Evolutionary conservation across 2,329 filamentous ascomycete species (phyloP), one percentile per base, ranked within the genome.

Genomic region (Trichocomaceae sp.): DNA sequence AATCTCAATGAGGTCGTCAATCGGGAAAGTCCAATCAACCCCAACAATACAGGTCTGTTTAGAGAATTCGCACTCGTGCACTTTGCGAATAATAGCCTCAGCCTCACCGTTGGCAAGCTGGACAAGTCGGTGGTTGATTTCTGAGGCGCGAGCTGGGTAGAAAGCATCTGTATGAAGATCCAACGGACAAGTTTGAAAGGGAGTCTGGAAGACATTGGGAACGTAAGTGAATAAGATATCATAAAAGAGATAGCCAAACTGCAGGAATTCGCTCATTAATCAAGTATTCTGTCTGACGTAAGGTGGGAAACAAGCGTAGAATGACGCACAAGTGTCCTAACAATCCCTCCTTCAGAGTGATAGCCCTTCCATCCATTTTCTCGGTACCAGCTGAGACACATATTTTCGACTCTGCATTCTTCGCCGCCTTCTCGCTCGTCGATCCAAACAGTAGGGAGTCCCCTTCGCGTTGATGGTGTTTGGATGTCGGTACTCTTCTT

Each of bases 171-270:
- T 96, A 67, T 95, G 87, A 5, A 99, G 76, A 69, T 99, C 93
- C 3, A 99, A 75, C 1, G 93, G 93, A 65, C 90, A 96, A 0
- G 90, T 95, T 71, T 99, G 93, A 68, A 89, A 99, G 1, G 87
- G 83, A 5, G 93, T 99, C 69, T 97, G 92, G 70, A 99, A 99
- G 54, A 99, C 92, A 63, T 97, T 96, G 23, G 93, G 92, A 5
- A 97, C 82, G 70, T 95, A 96, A 23, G 90, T 78, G 72, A 97
- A 97, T 6, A 99, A 76, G 22, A 97, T 82, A 70, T 99, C 92
- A 75, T 86, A 93, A 75, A 97, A 96, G 17, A 99, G 82, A 66
- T 93, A 92, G 13, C 85, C 87, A 70, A 91, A 91, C 54, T 56
- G 23, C 37, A 31, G 12, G n/a, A 5, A 2, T 15, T 47, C 3